These are phyloP conservation scores for Emiliania huxleyi DNA, from an alignment of 78 protist genomes.

Conservation along the genomic window DNA sequence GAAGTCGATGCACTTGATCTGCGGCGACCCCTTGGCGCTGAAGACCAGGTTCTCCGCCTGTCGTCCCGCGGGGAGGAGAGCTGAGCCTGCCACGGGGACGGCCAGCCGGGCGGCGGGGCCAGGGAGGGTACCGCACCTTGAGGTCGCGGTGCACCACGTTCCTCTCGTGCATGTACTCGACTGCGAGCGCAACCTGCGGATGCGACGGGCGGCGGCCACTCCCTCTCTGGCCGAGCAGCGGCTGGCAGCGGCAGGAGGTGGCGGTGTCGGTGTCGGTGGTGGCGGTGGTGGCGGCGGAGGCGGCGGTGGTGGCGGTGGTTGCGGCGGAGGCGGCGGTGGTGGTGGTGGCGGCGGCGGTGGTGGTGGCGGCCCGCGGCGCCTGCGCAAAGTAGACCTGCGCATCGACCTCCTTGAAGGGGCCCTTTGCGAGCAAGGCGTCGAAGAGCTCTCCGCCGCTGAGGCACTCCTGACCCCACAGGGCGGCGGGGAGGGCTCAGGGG, in stretches of 20 bases:
- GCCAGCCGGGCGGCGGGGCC: background rate
- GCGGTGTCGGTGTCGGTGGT: too few species aligned
- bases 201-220: too few species aligned
- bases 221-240: too few species aligned
- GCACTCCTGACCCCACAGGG: too few species aligned
- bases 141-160: conserved; percentile 2
- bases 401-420: background rate
- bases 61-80: background rate
- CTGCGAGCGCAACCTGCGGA: background rate
- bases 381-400: background rate
- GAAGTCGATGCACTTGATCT: background rate
- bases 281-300: too few species aligned
- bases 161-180: background rate
- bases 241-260: too few species aligned
- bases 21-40: background rate
- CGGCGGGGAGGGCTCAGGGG: too few species aligned
- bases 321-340: too few species aligned
- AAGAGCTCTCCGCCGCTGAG: conserved; percentile 17
- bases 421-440: conserved; percentile 8
- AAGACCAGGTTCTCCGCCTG: conserved; percentile 26
- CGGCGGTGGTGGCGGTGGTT: too few species aligned
- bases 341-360: too few species aligned
- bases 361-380: too few species aligned
- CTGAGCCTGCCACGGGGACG: background rate
- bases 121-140: background rate